These are phyloP conservation scores for Silene vulgaris DNA, from an alignment of 179 eudicot genomes.

Conservation along the genomic window DNA sequence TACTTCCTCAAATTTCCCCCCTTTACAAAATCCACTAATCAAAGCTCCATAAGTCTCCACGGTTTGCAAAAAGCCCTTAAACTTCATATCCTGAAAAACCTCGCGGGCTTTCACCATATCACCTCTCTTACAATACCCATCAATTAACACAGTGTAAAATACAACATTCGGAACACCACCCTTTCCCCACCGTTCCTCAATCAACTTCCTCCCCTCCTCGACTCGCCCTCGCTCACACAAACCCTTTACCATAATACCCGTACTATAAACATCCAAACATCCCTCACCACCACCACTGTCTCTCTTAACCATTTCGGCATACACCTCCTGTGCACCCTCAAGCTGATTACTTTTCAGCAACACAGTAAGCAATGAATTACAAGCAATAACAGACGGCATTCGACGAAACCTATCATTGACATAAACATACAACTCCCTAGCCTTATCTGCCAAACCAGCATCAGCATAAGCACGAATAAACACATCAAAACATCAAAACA, in stretches of 20 bases:
- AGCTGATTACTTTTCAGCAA: conserved; percentile 41
- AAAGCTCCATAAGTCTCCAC: conserved; percentile 79
- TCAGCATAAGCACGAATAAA: conserved; percentile 55
- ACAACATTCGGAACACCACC: conserved; percentile 78
- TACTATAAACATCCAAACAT: conserved; percentile 67
- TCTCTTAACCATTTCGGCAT: conserved; percentile 61
- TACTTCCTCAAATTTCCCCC: conserved; percentile 51
- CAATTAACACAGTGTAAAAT: conserved; percentile 67
- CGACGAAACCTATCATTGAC: conserved; percentile 27
- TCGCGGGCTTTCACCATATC: conserved; percentile 41
- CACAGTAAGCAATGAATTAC: conserved; percentile 62
- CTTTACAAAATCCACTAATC: conserved; percentile 59
- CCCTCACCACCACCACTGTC: conserved; percentile 23
- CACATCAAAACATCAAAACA: conserved; percentile 43
- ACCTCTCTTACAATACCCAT: conserved; percentile 75
- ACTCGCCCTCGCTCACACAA: conserved; percentile 70
- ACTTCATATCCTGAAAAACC: conserved; percentile 56
- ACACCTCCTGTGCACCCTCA: conserved; percentile 44
- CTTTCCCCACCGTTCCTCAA: conserved; percentile 77
- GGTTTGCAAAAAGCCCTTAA: conserved; percentile 59
- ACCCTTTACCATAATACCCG: conserved; percentile 63
- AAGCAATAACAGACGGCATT: conserved; percentile 56
- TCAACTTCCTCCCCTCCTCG: conserved; percentile 64
- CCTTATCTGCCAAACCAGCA: conserved; percentile 55
- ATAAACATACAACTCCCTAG: conserved; percentile 44